These are phyloP conservation scores for Balamuthia mandrillaris DNA, from an alignment of 208 protist genomes.

Conservation along the genomic window DNA sequence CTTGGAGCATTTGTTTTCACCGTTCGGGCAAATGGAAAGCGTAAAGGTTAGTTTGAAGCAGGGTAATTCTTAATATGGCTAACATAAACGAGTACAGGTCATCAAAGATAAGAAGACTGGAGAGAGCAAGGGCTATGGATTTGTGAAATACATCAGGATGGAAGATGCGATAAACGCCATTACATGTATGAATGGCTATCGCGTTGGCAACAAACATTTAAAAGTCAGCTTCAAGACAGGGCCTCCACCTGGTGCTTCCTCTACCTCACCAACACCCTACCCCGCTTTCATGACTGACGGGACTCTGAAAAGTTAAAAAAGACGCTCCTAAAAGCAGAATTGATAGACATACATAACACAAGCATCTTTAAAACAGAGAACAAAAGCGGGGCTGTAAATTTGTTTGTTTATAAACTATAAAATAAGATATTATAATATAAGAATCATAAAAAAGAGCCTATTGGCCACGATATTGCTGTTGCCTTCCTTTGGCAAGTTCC, in stretches of 20 bases:
- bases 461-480: too few relatives aligned
- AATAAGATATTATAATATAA: too few relatives aligned
- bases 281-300: too few relatives aligned
- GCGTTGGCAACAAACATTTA: background rate
- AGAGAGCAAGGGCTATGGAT: conserved; percentile 16
- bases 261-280: too few relatives aligned
- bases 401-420: too few relatives aligned
- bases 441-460: too few relatives aligned
- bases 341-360: too few relatives aligned
- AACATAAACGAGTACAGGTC: background rate
- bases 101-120: background rate
- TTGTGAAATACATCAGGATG: conserved; percentile 8
- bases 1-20: background rate
- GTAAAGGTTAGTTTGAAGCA: background rate
- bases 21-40: conserved; percentile 2
- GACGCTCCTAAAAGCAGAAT: too few relatives aligned
- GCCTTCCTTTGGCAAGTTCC: background rate
- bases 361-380: too few relatives aligned
- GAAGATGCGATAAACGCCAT: conserved; percentile 13
- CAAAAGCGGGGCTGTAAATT: too few relatives aligned
- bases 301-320: too few relatives aligned
- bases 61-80: background rate
- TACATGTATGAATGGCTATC: conserved; percentile 9
- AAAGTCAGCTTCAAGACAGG: conserved; percentile 17
- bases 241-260: too few relatives aligned